Base-by-base conservation (phyloP, 805 yeast species). In the Ogataea chonburiensis region DNA sequence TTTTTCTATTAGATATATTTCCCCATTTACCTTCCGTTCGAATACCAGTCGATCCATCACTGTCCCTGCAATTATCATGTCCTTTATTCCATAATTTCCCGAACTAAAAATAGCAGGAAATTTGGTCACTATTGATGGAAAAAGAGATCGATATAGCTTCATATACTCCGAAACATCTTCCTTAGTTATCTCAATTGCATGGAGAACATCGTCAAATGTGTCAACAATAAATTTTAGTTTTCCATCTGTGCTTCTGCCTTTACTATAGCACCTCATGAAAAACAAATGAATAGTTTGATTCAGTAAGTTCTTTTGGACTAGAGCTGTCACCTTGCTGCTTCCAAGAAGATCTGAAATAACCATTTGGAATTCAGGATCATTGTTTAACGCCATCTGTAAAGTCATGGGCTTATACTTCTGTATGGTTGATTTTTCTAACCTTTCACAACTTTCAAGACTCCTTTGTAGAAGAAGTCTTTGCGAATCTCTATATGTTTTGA, bases 261-360 rank as follows among this genome's bases (percentile, higher is more conserved):
- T 64, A 52, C 79, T 81, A 38, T 67, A 62, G 39, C 75, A 71
- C 47, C 87, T 67, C 22, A 83, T 73, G 17, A 83, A 62, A 76
- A 81, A 84, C 24, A 84, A 56, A 14, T 80, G 55, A 56, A 84
- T 63, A 2, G 73, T 71, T 46, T 79, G 82, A 38, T 79, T 80
- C 39, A 77, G 60, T 29, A 77, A 66, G 26, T 69, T 65, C 27
- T 73, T 64, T 3, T 58, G 65, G 2, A 70, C 50, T 11, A 83
- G 49, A 29, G 74, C 77, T 4, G 75, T 79, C 47, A 70, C 77
- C 14, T 68, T 65, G 3, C 71, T 57, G 8, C 77, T 68, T 7
- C 87, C 89, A 52, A 79, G 71, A 1, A 75, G 63, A 17, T 77
- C 56, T 9, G 77, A 55, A 15, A 83, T 56, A 3, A 85, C 69